Conservation (phyloP, 192 early-diverging fungal species). For the Backusella macrospora region DNA sequence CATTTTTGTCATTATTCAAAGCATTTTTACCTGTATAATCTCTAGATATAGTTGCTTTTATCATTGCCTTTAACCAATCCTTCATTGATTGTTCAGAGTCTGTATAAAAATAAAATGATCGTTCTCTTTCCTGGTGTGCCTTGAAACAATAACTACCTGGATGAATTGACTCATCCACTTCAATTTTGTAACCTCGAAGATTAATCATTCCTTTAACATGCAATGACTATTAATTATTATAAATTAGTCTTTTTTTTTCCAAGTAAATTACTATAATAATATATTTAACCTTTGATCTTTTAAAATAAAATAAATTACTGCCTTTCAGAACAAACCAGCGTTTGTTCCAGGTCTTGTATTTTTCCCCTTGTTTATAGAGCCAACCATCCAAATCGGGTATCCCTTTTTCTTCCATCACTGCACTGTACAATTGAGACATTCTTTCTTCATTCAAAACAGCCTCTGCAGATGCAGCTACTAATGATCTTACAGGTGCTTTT, state of each 20-base stretch:
- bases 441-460: neutral
- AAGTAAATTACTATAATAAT: neutral
- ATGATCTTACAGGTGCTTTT: neutral
- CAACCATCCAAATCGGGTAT: conserved; percentile 56
- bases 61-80: conserved; percentile 61
- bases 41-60: conserved; percentile 63
- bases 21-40: conserved; percentile 41
- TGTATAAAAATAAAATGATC: conserved; percentile 59
- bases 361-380: conserved; percentile 55
- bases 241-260: neutral
- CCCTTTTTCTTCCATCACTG: neutral
- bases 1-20: neutral
- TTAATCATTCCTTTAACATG: conserved; percentile 59
- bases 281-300: conserved; percentile 40
- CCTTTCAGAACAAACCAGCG: conserved; percentile 63
- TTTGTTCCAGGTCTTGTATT: conserved; percentile 59
- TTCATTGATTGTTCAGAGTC: conserved; percentile 51
- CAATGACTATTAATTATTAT: conserved; percentile 23
- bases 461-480: neutral
- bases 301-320: conserved; percentile 54
- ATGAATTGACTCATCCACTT: conserved; percentile 56
- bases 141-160: conserved; percentile 65
- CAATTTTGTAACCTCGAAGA: conserved; percentile 57
- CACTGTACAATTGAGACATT: neutral
- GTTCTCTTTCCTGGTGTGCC: conserved; percentile 56